Conservation (phyloP, 495 filamentous ascomycete species). For the Daldinia grandis region DNA sequence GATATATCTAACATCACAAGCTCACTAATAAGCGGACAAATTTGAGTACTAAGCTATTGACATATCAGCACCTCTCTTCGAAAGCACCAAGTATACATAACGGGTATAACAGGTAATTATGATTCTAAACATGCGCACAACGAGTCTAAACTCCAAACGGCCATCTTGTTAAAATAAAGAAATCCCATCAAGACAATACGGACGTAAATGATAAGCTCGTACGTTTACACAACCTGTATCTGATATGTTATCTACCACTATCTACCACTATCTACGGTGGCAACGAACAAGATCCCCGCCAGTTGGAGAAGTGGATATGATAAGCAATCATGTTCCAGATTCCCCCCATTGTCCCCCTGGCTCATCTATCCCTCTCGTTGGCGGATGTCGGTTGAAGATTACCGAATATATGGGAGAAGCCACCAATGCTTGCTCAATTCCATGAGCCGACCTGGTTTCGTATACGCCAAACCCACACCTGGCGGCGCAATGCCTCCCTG, state of each 20-base stretch:
- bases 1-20: too few relatives aligned
- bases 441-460: conserved; percentile 19
- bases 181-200: background rate
- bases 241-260: conserved; percentile 1
- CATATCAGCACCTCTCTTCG: too few relatives aligned
- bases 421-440: conserved; percentile 21
- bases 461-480: conserved; percentile 1
- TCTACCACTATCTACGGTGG: background rate
- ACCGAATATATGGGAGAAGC: conserved; percentile 13
- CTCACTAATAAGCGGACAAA: too few relatives aligned
- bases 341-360: background rate
- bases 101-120: too few relatives aligned
- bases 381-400: conserved; percentile 10
- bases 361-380: conserved; percentile 7
- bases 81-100: too few relatives aligned
- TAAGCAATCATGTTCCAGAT: conserved; percentile 11
- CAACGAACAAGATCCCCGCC: conserved; percentile 2
- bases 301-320: conserved; percentile 15
- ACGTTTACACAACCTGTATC: background rate
- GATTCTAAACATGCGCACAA: too few relatives aligned
- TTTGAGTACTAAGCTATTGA: too few relatives aligned
- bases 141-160: too few relatives aligned
- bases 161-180: background rate
- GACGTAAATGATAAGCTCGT: background rate
- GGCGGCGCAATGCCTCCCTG: conserved; percentile 9